Base-by-base conservation (phyloP, 768 basidiomycete genomes). In the Auricularia auricula-judae region DNA sequence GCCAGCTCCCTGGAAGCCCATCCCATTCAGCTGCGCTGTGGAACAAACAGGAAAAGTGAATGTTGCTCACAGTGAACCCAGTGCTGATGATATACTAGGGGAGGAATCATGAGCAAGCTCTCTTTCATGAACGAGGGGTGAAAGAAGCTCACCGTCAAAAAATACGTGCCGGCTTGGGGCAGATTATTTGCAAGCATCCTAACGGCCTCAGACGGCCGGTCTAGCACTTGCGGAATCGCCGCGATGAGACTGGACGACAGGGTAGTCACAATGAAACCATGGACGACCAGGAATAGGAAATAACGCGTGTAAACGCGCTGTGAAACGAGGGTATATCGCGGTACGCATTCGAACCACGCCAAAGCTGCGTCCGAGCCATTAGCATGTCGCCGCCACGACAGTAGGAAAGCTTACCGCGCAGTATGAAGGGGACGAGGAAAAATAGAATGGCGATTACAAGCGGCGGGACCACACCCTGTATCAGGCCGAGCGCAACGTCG, bases 221-320 rank as follows among this genome's bases (percentile, higher is more conserved):
- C 71, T 61, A 82, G 70, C 39, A 82, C 78, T 74, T 80, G 61
- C 8, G 4, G 58, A 39, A 33, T 44, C 34, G 62, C 12, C 11
- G 76, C 73, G 71, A 86, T 81, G 44, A 89, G 73, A 47, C 84
- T 84, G 29, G 85, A 84, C 8, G 81, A 78, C 56, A 89, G 70
- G 2, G 87, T 88, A 53, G 87, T 84, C 67, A 87, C 81, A 64
- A 90, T 76, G 79, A 90, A 90, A 65, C 86, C 87, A 72, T 89
- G 86, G 72, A 87, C 77, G 61, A 86, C 74, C 34, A 87, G 77
- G 74, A 88, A 87, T 65, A 86, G 68, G 72, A 84, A 87, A 72
- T 83, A 89, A n/a, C 89, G 80, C 11, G 81, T 81, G 77, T 88
- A 89, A 35, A 91, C 80, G 70, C 84, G 84, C 65, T 87, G 76